Evolutionary conservation across 2,329 filamentous ascomycete species (phyloP), one percentile per base, ranked within the genome.

Genomic region (Fusarium beomiforme): DNA sequence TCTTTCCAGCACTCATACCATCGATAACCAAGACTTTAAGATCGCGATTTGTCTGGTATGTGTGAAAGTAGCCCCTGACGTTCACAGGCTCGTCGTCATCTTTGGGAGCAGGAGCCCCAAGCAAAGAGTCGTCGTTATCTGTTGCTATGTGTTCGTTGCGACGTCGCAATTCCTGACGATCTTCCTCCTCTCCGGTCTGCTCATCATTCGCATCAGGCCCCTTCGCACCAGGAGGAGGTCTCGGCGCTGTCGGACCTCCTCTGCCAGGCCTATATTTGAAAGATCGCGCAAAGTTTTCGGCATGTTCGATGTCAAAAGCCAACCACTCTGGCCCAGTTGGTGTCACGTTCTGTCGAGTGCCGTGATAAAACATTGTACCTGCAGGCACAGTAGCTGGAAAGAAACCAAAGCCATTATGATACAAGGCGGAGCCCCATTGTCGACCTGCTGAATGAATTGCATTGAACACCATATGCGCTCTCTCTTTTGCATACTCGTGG

Each of bases 231-330:
- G 65, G 59, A 5, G 56, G 67, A 21, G 56, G 56, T 39, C 24
- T 46, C 10, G n/a, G 11, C 33, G 9, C 8, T n/a, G 41, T 54
- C 34, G 17, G 50, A 17, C 10, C 49, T 5, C 29, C 24, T 33
- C 37, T 41, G 2, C 42, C 65, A 23, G 58, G 59, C 3, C 29
- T 44, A 14, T 19, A 21, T 26, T 58, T 70, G 31, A 49, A 51
- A 8, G 74, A 76, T 10, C 78, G 78, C 2, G 91, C 89, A 79
- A 94, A 94, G 5, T 83, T 77, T 70, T 91, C 83, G 1, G 92
- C 90, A 79, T 94, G 92, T 73, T 94, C 92, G 6, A 91, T 86
- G 77, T 94, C 92, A 75, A 94, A 94, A 1, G 92, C 92, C 2
- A 94, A 83, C 91, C 92, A 94, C 74, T 94, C 90, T 6, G 85